These are phyloP conservation scores for Nemania bipapillata DNA, from an alignment of 2,329 filamentous ascomycete species.

Conservation along the genomic window DNA sequence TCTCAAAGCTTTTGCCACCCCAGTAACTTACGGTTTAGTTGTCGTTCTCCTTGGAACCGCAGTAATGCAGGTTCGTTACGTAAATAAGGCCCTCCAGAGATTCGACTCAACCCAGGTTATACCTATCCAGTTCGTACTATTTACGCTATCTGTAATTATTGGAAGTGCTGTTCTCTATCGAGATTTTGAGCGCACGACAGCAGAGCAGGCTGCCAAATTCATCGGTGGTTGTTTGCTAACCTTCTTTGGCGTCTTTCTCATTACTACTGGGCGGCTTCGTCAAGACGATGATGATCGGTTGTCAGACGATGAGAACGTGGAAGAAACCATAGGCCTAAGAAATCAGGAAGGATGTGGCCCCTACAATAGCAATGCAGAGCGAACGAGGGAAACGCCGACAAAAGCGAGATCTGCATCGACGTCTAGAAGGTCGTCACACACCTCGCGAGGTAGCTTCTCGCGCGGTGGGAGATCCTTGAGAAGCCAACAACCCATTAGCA, in stretches of 20 bases:
- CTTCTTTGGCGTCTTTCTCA: constrained; percentile 96
- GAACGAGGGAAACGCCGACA: constrained; percentile 16
- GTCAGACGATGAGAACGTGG: constrained; percentile 67
- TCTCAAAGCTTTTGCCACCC: constrained; percentile 87
- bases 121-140: constrained; percentile 95
- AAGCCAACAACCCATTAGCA: constrained; percentile 51
- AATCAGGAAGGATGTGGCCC: constrained; percentile 55
- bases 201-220: constrained; percentile 81
- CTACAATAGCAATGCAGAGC: constrained; percentile 48
- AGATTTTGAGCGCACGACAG: constrained; percentile 87
- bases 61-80: constrained; percentile 95
- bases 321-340: constrained; percentile 72
- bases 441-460: constrained; percentile 60
- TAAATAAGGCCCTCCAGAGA: constrained; percentile 86
- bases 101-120: constrained; percentile 99
- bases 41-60: constrained; percentile 83
- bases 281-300: constrained; percentile 69
- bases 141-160: constrained; percentile 93
- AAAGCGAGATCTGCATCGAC: constrained; percentile 39
- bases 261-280: constrained; percentile 81
- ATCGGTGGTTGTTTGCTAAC: constrained; percentile 89
- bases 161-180: constrained; percentile 93
- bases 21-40: constrained; percentile 88
- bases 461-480: constrained; percentile 54
- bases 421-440: constrained; percentile 62